These are phyloP conservation scores for Zanthoxylum bungeanum DNA, from an alignment of 345 rosid species.

Conservation along the genomic window DNA sequence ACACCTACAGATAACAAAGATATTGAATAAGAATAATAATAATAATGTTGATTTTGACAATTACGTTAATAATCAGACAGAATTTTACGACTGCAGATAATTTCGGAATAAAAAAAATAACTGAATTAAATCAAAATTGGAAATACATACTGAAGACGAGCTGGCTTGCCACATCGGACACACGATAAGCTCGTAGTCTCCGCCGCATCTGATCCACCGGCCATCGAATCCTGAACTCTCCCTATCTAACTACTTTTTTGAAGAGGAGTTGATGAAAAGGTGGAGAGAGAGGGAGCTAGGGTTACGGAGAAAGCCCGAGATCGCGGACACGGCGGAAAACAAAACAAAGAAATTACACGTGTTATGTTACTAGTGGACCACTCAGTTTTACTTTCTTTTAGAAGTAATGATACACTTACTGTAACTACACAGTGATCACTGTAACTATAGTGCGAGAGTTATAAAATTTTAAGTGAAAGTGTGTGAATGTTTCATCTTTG, in stretches of 20 bases:
- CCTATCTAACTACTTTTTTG: not conserved
- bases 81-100: not conserved
- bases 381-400: not conserved
- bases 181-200: slow-evolving; percentile 37
- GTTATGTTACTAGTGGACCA: not conserved
- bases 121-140: not conserved
- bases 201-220: slow-evolving; percentile 47
- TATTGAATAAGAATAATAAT: not conserved
- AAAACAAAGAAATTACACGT: too few species aligned
- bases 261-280: not conserved
- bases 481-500: too few species aligned
- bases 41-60: too few species aligned
- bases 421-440: too few species aligned
- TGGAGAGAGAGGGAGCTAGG: slow-evolving; percentile 3
- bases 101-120: not conserved
- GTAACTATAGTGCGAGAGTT: too few species aligned
- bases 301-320: not conserved
- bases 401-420: too few species aligned
- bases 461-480: too few species aligned
- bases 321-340: too few species aligned
- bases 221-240: slow-evolving; percentile 32
- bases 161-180: slow-evolving; percentile 53
- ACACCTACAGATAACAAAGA: slow-evolving; percentile 49
- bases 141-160: slow-evolving; percentile 49
- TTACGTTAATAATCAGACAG: not conserved